phyloP scores from a whole-genome alignment of 148 eudicot genomes.

The Rhododendron simsii region DNA sequence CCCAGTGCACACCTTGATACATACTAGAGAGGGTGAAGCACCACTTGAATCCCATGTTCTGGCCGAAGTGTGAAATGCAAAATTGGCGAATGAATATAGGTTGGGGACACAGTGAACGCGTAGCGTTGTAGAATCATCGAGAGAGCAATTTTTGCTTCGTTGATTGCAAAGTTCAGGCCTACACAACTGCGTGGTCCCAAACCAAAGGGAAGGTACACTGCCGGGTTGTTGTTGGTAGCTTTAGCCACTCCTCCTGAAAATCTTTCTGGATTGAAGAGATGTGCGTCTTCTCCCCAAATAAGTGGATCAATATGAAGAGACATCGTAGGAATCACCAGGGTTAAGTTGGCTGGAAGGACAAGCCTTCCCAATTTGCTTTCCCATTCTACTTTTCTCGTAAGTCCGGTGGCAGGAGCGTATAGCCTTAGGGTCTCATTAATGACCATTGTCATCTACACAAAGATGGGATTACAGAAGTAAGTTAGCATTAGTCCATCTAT shows the following conservation, averaged over 20 bases:
- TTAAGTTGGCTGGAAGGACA: constrained; percentile 4
- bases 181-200: constrained; percentile 23
- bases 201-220: constrained; percentile 7
- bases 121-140: constrained; percentile 8
- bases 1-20: neutral
- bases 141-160: constrained; percentile 5
- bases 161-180: constrained; percentile 19
- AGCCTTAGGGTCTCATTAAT: constrained; percentile 17
- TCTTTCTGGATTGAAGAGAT: constrained; percentile 37
- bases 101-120: constrained; percentile 1
- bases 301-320: constrained; percentile 27
- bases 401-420: neutral
- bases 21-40: constrained; percentile 1
- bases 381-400: neutral
- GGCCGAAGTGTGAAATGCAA: neutral
- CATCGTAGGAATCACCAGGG: constrained; percentile 11
- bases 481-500: neutral
- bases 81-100: neutral
- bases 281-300: constrained; percentile 33
- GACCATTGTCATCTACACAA: constrained; percentile 15
- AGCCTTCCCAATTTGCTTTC: constrained; percentile 6
- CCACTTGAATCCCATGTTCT: constrained; percentile 4
- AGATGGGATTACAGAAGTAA: neutral
- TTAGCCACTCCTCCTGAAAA: constrained; percentile 29
- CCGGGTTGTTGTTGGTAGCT: constrained; percentile 26